A percentile compares a stretch with the other conserved stretches of the same genome.
Evolutionary conservation across 1,284 basidiomycete species (phyloP).

Genomic region (Puccinia novopanici): DNA sequence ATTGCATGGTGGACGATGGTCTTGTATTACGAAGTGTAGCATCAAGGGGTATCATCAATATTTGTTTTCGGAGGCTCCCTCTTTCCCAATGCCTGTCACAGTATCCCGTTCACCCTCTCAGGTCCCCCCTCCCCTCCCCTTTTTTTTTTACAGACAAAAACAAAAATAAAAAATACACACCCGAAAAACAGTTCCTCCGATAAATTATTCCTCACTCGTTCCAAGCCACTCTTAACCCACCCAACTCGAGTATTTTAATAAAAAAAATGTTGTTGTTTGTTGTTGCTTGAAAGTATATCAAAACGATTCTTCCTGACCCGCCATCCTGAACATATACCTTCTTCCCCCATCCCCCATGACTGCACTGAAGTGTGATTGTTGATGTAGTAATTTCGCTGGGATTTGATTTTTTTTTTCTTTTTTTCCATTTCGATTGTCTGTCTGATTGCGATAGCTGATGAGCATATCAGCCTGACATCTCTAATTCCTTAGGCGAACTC

Average conservation of each 20-base stretch:
- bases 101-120: not conserved
- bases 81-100: not conserved
- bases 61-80: slow-evolving; percentile 21
- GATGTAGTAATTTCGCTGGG: not conserved
- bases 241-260: slow-evolving; percentile 7
- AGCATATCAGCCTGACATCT: no score
- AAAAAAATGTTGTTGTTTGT: slow-evolving; percentile 22
- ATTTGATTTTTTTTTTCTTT: slow-evolving; percentile 7
- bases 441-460: not conserved
- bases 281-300: slow-evolving; percentile 15
- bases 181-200: slow-evolving; percentile 1
- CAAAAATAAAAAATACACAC: no score
- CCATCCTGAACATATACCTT: not conserved
- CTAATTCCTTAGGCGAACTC: no score
- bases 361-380: not conserved
- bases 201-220: slow-evolving; percentile 24
- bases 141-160: no score
- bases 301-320: not conserved
- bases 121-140: not conserved
- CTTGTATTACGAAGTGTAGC: slow-evolving; percentile 25
- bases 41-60: not conserved
- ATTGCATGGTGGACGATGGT: slow-evolving; percentile 24
- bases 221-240: not conserved
- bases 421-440: no score
- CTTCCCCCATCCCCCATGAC: not conserved